Base-by-base conservation (phyloP, 2,329 filamentous ascomycete species). In the Colletotrichum theobromicola region DNA sequence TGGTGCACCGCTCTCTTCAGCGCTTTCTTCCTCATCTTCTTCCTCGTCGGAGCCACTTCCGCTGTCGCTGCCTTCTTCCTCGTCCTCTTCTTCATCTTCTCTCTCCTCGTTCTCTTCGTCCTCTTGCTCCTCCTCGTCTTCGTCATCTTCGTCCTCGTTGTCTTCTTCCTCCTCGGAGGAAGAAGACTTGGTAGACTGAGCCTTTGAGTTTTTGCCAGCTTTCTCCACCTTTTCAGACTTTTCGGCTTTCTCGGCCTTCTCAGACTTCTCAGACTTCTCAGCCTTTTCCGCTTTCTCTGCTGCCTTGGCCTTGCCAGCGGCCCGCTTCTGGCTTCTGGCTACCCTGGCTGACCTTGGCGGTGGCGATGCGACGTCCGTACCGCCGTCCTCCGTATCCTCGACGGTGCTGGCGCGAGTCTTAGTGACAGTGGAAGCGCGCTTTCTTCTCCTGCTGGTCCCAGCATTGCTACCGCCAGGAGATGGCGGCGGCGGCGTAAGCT, bases 331-430 rank as follows among this genome's bases (percentile, higher is more conserved):
- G 75, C 84, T 82, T 74, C 85, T 76, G 12, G 81, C 78, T 24
- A 82, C 82, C 71, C 84, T 83, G 6, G 84, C 83, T 15, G 84
- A 82, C 75, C 83, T 83, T 74, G 82, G 75, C 70, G 83, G 79
- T 68, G 84, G 85, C 65, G 85, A 85, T 67, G 84, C 81, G 28
- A 80, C 80, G 42, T 84, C 83, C n/a, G 84, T 87, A 24, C 69
- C 72, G 58, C 86, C 85, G 53, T 85, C 85, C 76, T 90, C 88
- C 1, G 88, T 88, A 70, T 89, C 88, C 5, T 88, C 88, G n/a
- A 89, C 85, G 7, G 88, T 89, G 76, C 87, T 89, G 35, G 76
- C 74, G n/a, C 78, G 75, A 10, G 75, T 76, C 70, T 83, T 84
- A 13, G 85, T 80, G 13, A 79, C 78, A 3, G 84, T 83, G 24